phyloP scores from a whole-genome alignment of 1,284 basidiomycete genomes.

The Rhodotorula sp. region DNA sequence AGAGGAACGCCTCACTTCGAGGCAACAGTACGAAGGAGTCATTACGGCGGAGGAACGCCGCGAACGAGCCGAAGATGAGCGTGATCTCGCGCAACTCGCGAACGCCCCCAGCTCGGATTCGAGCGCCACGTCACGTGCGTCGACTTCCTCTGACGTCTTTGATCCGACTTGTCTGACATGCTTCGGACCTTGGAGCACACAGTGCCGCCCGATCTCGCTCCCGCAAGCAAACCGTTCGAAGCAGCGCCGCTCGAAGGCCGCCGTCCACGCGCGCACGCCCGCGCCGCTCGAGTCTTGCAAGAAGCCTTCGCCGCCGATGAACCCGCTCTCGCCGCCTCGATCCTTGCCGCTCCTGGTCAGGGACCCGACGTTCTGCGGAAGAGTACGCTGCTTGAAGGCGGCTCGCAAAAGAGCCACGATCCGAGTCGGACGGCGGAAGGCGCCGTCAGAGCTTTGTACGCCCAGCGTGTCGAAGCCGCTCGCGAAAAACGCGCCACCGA shows the following conservation, averaged over 20 bases:
- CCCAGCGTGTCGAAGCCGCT: conserved; percentile 4
- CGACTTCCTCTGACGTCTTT: too few species aligned
- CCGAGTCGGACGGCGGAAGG: conserved; percentile 26
- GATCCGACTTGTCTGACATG: neutral
- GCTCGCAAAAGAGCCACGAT: conserved; percentile 14
- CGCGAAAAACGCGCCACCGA: too few species aligned
- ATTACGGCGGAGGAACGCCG: neutral
- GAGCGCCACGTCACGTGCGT: too few species aligned
- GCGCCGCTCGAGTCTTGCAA: conserved; percentile 10
- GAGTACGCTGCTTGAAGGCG: conserved; percentile 12
- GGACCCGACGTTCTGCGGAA: too few species aligned
- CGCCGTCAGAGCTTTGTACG: conserved; percentile 17
- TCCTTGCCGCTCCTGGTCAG: neutral
- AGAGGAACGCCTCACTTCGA: neutral
- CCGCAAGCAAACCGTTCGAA: neutral
- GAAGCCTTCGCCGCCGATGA: conserved; percentile 4
- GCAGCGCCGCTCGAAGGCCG: neutral
- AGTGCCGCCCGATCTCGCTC: neutral
- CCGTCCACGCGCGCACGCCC: neutral
- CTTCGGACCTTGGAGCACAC: neutral
- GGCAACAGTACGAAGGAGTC: conserved; percentile 4
- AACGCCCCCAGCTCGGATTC: too few species aligned
- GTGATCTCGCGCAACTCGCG: neutral
- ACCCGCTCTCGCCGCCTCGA: neutral
- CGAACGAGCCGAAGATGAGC: neutral